Base-by-base conservation (phyloP, 345 rosid genomes). In the Hirschfeldia incana region DNA sequence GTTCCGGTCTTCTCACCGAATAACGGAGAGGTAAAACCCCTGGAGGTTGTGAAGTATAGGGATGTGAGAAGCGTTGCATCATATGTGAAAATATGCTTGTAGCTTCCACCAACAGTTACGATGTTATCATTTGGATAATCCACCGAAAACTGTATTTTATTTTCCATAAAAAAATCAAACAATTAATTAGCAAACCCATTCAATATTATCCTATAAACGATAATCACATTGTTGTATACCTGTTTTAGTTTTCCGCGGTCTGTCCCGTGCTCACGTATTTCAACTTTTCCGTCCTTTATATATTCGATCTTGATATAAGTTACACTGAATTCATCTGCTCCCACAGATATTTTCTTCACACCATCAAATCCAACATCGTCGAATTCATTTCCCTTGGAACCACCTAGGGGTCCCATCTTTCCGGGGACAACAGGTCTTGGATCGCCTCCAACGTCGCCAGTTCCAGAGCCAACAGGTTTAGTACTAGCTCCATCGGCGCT, bases 311-410 rank as follows among this genome's bases (percentile, higher is more conserved):
- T 65, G 67, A 78, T 72, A 32, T 72, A 78, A 12, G 61, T 44
- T 66, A 53, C 27, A 53, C 59, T 53, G 10, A 6, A 53, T 16
- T 53, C 59, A 53, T 53, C 59, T 16, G 59, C 27, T 57, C 81
- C 81, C 0, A 78, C 68, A 3, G 1, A n/a, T 37, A 78, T 4
- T 44, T 72, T 78, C 39, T 66, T 78, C 28, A 78, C 77, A 57
- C 81, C 72, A 9, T 78, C 77, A 0, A 71, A 78, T 72, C 67
- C 30, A 2, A 76, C 81, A 58, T 78, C 77, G 53, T 78, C 68
- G 32, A 78, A 78, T 42, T 36, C 62, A 8, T 53, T 16, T 16
- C 81, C 81, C 27, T 0, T 32, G 55, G 59, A 30, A 71, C 81
- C 76, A 76, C 79, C 79, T 27, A 76, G 16, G 3, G 69, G 17